phyloP scores from a whole-genome alignment of 2,329 filamentous ascomycete species.

The Samsoniella hepiali region DNA sequence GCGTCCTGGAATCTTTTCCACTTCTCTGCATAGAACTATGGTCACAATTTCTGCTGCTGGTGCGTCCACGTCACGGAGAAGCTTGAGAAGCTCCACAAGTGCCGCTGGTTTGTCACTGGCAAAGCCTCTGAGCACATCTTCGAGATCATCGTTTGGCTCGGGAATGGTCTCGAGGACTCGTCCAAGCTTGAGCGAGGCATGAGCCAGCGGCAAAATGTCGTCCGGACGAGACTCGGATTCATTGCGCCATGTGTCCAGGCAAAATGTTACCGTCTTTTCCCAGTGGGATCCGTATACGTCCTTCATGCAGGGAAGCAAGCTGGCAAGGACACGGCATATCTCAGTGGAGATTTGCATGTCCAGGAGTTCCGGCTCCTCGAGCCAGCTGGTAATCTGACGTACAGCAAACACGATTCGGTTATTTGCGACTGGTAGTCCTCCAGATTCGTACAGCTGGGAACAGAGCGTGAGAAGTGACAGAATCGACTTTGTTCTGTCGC shows the following conservation, averaged over 20 bases:
- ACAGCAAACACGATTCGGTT: conserved; percentile 79
- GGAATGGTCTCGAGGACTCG: conserved; percentile 59
- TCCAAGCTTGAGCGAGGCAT: conserved; percentile 71
- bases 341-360: conserved; percentile 45
- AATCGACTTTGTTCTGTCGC: conserved; percentile 44
- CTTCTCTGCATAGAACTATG: conserved; percentile 65
- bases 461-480: conserved; percentile 55
- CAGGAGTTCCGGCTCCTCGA: conserved; percentile 50
- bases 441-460: conserved; percentile 49
- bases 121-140: conserved; percentile 66
- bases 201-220: conserved; percentile 57
- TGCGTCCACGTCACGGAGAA: conserved; percentile 44
- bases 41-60: conserved; percentile 75
- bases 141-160: conserved; percentile 81
- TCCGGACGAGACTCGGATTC: conserved; percentile 42
- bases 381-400: conserved; percentile 71
- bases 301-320: conserved; percentile 68
- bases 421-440: conserved; percentile 54
- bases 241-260: conserved; percentile 55
- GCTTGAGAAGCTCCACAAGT: conserved; percentile 61
- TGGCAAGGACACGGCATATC: conserved; percentile 54
- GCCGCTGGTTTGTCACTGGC: conserved; percentile 53
- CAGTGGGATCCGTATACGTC: conserved; percentile 89
- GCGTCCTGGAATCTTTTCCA: conserved; percentile 60
- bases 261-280: conserved; percentile 61